Conservation (phyloP, 345 rosid genomes). For the Nephelium lappaceum region DNA sequence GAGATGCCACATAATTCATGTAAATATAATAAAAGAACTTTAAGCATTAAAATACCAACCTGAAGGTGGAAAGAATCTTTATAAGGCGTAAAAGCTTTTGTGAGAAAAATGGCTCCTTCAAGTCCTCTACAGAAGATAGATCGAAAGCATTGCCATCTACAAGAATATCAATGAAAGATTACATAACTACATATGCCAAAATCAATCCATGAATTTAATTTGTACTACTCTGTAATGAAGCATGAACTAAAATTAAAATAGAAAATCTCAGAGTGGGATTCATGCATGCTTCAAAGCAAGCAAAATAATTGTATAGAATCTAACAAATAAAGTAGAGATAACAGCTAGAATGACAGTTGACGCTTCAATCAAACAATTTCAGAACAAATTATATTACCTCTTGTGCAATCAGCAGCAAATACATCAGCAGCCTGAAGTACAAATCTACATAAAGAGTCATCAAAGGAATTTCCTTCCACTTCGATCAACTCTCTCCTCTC, state of each 20-base stretch:
- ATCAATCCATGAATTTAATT: neutral
- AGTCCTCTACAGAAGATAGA: conserved; percentile 49
- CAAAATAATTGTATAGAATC: neutral
- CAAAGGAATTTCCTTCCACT: conserved; percentile 53
- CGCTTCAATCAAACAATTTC: conserved; percentile 6
- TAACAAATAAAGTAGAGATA: neutral
- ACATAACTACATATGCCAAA: neutral
- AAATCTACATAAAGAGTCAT: conserved; percentile 54
- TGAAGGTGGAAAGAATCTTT: conserved; percentile 80
- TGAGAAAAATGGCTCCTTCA: conserved; percentile 86
- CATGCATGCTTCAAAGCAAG: conserved; percentile 10
- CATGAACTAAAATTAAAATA: neutral
- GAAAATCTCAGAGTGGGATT: neutral
- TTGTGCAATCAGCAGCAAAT: conserved; percentile 45
- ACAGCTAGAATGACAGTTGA: neutral
- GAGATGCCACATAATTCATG: neutral
- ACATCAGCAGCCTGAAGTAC: conserved; percentile 57
- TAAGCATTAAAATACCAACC: conserved; percentile 52
- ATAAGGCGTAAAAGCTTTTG: conserved; percentile 69
- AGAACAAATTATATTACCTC: conserved; percentile 48
- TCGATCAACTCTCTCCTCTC: conserved; percentile 55
- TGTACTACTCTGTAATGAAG: neutral
- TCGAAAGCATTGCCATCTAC: conserved; percentile 55
- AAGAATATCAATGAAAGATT: conserved; percentile 25
- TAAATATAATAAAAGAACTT: neutral